Evolutionary conservation across 768 basidiomycete genomes (phyloP), one percentile per base, ranked within the genome.

Genomic region (Macrolepiota fuliginosa): DNA sequence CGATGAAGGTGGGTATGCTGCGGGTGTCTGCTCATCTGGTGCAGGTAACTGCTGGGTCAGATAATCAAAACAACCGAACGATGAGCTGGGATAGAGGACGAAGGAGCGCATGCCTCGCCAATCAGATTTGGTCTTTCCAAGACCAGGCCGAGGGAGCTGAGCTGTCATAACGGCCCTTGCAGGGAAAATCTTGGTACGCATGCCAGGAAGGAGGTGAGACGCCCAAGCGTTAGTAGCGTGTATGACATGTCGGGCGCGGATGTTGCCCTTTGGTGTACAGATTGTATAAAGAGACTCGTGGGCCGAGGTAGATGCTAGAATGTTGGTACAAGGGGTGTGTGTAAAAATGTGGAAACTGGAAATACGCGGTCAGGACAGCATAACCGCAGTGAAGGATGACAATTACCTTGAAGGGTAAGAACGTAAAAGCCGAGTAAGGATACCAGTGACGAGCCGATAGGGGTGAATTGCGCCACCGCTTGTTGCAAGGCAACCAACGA

Each of bases 141-240:
- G 59, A 9, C 67, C 69, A 7, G 66, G 64, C 11, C 86, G 83
- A 0, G 85, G 83, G 37, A 79, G 74, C 69, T 91, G 90, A 0
- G 88, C 85, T 36, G 83, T 83, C 87, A 90, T 87, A 63, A 77
- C 75, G 45, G 80, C 84, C 56, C 87, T 77, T 24, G 79, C 64
- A 27, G 90, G 89, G 17, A 89, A 69, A 62, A 91, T 83, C 69
- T 84, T 89, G 54, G 76, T 76, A 19, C 85, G 82, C 75, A 91
- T 76, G 0, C 81, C 80, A 12, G 80, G 76, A 58, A 96, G 75
- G 47, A 96, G 81, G 64, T 91, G 87, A 0, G 90, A 84, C 2
- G 79, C 76, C 86, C 92, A 94, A 19, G 83, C 92, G 70, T 96
- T 96, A 2, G 92, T 94, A 2, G 91, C 90, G 69, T 94, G 92